Conservation (phyloP, 768 basidiomycete species). For the Royoungia palumana region DNA sequence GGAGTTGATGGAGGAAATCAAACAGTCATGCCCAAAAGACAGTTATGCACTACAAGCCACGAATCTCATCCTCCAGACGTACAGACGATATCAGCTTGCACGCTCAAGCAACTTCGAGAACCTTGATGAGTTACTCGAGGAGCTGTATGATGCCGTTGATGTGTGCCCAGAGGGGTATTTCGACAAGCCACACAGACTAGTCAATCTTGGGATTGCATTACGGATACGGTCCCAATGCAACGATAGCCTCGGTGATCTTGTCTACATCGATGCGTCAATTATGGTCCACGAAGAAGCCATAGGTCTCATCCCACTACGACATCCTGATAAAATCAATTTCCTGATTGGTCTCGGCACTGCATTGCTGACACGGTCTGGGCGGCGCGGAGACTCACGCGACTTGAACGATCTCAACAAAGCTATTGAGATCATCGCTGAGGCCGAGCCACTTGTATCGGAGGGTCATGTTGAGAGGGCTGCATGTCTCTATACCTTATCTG, state of each 20-base stretch:
- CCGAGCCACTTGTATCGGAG: conserved; percentile 1
- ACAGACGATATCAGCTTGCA: neutral
- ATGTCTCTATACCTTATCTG: neutral
- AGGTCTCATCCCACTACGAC: neutral
- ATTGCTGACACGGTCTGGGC: neutral
- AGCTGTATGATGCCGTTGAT: neutral
- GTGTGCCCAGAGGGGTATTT: neutral
- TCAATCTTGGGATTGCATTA: conserved; percentile 2
- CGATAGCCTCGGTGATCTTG: neutral
- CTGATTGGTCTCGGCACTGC: neutral
- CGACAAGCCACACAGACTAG: neutral
- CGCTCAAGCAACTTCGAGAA: neutral
- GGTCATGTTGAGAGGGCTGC: conserved; percentile 2
- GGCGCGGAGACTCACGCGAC: too few species aligned
- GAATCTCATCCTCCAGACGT: conserved; percentile 3
- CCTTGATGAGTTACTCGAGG: neutral
- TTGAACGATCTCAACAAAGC: too few species aligned
- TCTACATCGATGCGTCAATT: neutral
- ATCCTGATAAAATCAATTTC: neutral
- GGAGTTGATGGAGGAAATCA: neutral
- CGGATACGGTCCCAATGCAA: neutral
- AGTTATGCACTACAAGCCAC: conserved; percentile 1
- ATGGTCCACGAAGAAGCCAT: neutral
- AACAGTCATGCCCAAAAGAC: neutral
- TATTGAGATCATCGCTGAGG: neutral